phyloP scores from a whole-genome alignment of 371 early-diverging fungal species.

The Chytridium lagenaria region DNA sequence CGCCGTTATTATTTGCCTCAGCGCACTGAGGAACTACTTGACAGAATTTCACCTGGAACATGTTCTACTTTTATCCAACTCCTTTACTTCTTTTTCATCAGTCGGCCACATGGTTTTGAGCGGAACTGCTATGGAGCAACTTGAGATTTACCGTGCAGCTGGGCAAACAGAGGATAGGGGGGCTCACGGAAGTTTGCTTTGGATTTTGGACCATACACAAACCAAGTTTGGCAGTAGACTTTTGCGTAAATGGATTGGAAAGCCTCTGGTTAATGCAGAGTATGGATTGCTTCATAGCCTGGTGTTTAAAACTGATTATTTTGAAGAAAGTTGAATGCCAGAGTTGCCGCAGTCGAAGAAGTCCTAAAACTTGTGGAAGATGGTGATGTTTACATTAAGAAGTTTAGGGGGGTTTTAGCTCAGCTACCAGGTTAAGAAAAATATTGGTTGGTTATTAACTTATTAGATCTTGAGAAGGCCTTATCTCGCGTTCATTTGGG shows the following conservation, averaged over 20 bases:
- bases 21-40: conserved; percentile 68
- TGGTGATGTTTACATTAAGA: conserved; percentile 25
- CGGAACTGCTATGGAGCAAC: conserved; percentile 73
- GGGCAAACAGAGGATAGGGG: conserved; percentile 60
- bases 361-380: conserved; percentile 49
- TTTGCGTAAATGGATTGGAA: conserved; percentile 79
- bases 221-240: conserved; percentile 79
- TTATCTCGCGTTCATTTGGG: conserved; percentile 76
- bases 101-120: conserved; percentile 76
- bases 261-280: conserved; percentile 66
- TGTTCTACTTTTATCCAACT: conserved; percentile 62
- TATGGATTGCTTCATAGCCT: conserved; percentile 8
- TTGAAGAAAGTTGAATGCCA: conserved; percentile 63
- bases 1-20: conserved; percentile 52
- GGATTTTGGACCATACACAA: conserved; percentile 69
- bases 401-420: conserved; percentile 35
- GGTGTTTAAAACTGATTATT: neutral
- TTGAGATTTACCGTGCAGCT: conserved; percentile 70
- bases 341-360: conserved; percentile 74
- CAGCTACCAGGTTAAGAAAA: conserved; percentile 43
- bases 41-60: conserved; percentile 66
- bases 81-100: conserved; percentile 70
- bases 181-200: conserved; percentile 65
- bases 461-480: conserved; percentile 77
- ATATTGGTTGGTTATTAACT: neutral